Evolutionary conservation across 1,139 yeast genomes (phyloP).

Genomic region (Suhomyces panamericanus): DNA sequence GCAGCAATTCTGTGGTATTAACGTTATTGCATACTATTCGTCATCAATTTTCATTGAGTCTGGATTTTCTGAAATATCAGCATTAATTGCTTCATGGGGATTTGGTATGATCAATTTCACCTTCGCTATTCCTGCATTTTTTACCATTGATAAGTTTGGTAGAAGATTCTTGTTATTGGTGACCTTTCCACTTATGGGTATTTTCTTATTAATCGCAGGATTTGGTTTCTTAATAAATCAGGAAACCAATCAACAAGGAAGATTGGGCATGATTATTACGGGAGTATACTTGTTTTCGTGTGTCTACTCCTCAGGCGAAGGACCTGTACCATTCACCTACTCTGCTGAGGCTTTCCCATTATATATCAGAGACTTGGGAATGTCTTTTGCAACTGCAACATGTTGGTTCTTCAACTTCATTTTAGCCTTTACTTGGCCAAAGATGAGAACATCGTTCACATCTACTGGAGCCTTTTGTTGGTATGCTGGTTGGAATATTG

Average conservation of each 20-base stretch:
- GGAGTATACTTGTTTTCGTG: conserved; percentile 75
- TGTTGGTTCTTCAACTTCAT: conserved; percentile 85
- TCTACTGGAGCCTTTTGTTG: conserved; percentile 87
- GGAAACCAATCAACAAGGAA: conserved; percentile 41
- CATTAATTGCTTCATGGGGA: conserved; percentile 82
- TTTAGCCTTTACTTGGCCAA: conserved; percentile 82
- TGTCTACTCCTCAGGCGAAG: conserved; percentile 82
- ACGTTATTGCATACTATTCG: conserved; percentile 81
- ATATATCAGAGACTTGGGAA: conserved; percentile 81
- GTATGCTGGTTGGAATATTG: conserved; percentile 84
- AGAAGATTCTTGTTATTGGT: conserved; percentile 67
- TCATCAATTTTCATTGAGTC: conserved; percentile 71
- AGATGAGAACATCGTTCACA: conserved; percentile 61
- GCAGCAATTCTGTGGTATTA: conserved; percentile 93
- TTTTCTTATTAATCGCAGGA: conserved; percentile 69
- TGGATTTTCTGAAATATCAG: conserved; percentile 58
- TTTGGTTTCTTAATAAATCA: conserved; percentile 68
- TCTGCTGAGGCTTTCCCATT: conserved; percentile 87
- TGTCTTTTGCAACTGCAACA: conserved; percentile 84
- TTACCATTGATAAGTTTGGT: conserved; percentile 78
- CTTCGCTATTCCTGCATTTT: conserved; percentile 82
- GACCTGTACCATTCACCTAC: conserved; percentile 88
- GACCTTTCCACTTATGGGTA: conserved; percentile 75
- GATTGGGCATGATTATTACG: conserved; percentile 63
- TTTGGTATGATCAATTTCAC: conserved; percentile 79